These are phyloP conservation scores for Pseudoturritis turrita DNA, from an alignment of 345 rosid species.

Conservation along the genomic window DNA sequence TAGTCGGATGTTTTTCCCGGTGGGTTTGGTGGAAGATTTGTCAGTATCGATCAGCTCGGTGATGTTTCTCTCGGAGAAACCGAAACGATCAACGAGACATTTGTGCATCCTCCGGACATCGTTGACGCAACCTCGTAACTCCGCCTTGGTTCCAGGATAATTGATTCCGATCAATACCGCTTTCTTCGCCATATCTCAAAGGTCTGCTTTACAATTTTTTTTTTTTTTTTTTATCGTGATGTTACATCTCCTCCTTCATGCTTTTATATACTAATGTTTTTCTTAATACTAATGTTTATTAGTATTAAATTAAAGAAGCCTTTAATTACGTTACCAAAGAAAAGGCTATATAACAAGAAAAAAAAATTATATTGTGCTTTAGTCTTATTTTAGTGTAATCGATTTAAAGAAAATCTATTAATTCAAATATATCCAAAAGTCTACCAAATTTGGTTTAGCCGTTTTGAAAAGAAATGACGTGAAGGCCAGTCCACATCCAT, in stretches of 20 bases:
- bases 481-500: too few relatives aligned
- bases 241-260: neutral
- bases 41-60: constrained; percentile 70
- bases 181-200: constrained; percentile 46
- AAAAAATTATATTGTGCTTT: too few relatives aligned
- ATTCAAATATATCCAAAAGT: neutral
- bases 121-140: constrained; percentile 86
- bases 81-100: constrained; percentile 61
- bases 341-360: too few relatives aligned
- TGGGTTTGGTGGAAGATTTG: constrained; percentile 54
- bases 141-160: constrained; percentile 83
- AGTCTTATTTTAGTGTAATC: neutral
- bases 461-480: neutral
- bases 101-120: constrained; percentile 64
- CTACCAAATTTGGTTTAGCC: neutral
- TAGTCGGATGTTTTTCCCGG: constrained; percentile 67
- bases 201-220: neutral
- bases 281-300: neutral
- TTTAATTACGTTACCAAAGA: neutral
- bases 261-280: too few relatives aligned
- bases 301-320: neutral
- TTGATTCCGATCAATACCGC: constrained; percentile 83
- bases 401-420: neutral
- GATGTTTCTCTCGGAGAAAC: constrained; percentile 60
- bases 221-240: neutral